Evolutionary conservation across 768 basidiomycete genomes (phyloP), one percentile per base, ranked within the genome.

Genomic region (Boletus edulis): DNA sequence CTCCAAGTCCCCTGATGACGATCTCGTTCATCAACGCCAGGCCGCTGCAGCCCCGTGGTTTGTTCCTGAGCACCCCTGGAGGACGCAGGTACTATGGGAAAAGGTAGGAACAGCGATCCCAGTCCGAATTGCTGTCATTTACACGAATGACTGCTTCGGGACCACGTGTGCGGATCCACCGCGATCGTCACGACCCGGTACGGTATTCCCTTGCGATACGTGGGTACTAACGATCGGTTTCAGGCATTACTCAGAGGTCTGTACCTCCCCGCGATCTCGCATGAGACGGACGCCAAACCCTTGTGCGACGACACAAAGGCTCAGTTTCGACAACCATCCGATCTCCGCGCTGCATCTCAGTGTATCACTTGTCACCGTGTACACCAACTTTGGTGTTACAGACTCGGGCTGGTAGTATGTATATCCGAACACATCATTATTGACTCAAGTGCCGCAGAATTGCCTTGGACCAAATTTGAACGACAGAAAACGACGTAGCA

Each of bases 401-500:
- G 6, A 14, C 34, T 35, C 14, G 34, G 34, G 34, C 34, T 35
- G 34, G 34, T 14, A 11, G 5, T n/a, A 14, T 31, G 11, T 20
- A 14, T 31, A 34, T 2, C 35, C 40, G 34, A 47, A 18, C n/a
- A 55, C 35, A 45, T 24, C n/a, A 3, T 32, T 9, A 27, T 29
- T 8, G 27, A 32, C 60, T 61, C 60, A 39, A 58, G 43, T 62
- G 60, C 39, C 60, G 20, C 39, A 43, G 2, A 14, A 38, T n/a
- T 40, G 47, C 35, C 35, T 56, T 49, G 59, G 49, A 15, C 58
- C 15, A 27, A 12, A 13, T 32, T 32, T 2, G 22, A 40, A 41
- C 22, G 3, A 31, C 35, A 29, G 13, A 9, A 12, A 12, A 39
- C 13, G 4, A 24, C 5, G 7, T 43, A 14, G 11, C 32, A 20